Evolutionary conservation across 2,329 filamentous ascomycete genomes (phyloP), one percentile per base, ranked within the genome.

Genomic region (Capronia americana): DNA sequence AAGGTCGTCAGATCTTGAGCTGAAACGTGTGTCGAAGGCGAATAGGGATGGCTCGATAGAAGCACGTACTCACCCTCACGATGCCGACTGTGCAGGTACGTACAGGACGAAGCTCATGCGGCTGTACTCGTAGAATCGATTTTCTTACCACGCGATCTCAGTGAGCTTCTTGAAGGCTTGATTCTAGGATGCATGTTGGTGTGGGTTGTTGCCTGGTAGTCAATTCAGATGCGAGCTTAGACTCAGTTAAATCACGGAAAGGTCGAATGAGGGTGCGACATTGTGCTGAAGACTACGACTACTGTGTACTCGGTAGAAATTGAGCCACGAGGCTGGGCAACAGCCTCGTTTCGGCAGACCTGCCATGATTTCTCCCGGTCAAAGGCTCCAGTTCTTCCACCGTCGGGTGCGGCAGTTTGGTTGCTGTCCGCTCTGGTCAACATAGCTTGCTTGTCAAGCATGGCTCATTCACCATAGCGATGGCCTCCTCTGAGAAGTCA

Each of bases 271-370:
- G 30, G 30, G 30, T 11, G 30, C 3, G 32, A 34, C 10, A 34
- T 34, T 3, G 10, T 34, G 2, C 32, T 4, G 32, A 34, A 4
- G 14, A 41, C 12, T 17, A 41, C 14, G 12, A 2, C n/a, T 30
- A 30, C 28, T 4, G 28, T 1, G 12, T 41, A n/a, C 17, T 44
- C 17, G 14, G 38, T 44, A 8, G 38, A n/a, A 44, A 34, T 34
- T 4, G 32, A 34, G 10, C 44, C 20, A 20, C 48, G 20, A 51
- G 48, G 48, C 48, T 51, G 48, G 0, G 3, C 2, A 4, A 4
- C 48, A 51, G 48, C 48, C 48, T 51, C 23, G 24, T 51, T 51
- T 51, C 48, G 48, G 20, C 48, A 24, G 48, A 51, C 48, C 10
- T 51, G 48, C 20, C 48, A 23, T 23, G 14, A 4, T 24, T 24